These are phyloP conservation scores for Manihot esculenta DNA, from an alignment of 441 rosid species.

Conservation along the genomic window DNA sequence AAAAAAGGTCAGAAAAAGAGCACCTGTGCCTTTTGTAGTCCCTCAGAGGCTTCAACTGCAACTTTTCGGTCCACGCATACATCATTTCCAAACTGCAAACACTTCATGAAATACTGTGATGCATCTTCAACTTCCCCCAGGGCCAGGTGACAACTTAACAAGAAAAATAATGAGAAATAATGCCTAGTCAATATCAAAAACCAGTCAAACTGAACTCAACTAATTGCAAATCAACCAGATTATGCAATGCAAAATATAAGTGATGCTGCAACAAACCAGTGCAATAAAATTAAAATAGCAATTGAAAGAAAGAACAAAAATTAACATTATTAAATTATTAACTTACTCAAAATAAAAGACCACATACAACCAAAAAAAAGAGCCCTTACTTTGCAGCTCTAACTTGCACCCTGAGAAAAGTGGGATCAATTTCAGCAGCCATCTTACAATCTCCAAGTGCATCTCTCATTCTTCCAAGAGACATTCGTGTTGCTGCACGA, in stretches of 20 bases:
- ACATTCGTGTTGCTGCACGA: slow-evolving; percentile 88
- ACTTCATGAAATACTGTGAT: slow-evolving; percentile 62
- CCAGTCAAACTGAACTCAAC: background rate
- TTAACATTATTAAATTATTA: background rate
- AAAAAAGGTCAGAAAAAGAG: slow-evolving; percentile 7
- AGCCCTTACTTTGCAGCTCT: slow-evolving; percentile 87
- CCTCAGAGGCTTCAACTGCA: slow-evolving; percentile 89
- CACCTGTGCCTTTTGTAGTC: slow-evolving; percentile 91
- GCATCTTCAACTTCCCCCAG: slow-evolving; percentile 95
- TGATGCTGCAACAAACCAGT: background rate
- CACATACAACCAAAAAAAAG: slow-evolving; percentile 21
- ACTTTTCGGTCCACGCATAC: slow-evolving; percentile 74
- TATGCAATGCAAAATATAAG: background rate
- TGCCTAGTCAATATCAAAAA: background rate
- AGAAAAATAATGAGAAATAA: slow-evolving; percentile 8
- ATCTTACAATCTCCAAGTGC: slow-evolving; percentile 80
- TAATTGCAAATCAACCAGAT: slow-evolving; percentile 3
- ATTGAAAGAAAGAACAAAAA: background rate
- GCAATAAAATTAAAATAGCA: background rate
- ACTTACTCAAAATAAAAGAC: background rate
- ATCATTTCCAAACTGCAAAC: slow-evolving; percentile 75
- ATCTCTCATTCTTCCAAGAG: slow-evolving; percentile 89
- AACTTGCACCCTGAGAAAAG: slow-evolving; percentile 80
- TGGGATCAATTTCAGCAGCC: slow-evolving; percentile 83
- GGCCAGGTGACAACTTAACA: slow-evolving; percentile 76